phyloP scores from a whole-genome alignment of 345 rosid species.

The Brassica nigra region DNA sequence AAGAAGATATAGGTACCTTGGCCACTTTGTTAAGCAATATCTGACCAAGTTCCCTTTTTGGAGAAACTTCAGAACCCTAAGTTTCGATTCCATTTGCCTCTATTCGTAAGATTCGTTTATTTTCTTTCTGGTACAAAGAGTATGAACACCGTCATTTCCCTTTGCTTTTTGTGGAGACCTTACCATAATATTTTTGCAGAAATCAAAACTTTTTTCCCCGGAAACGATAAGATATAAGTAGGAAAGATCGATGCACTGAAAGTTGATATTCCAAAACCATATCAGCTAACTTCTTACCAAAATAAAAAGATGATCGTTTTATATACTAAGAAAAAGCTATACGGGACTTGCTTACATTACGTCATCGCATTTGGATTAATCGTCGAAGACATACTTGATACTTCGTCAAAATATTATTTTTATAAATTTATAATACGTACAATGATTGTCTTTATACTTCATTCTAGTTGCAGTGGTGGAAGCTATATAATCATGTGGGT shows the following conservation, averaged over 20 bases:
- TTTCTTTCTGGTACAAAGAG: conserved; percentile 6
- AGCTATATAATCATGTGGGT: no score
- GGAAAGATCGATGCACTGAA: background rate
- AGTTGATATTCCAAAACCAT: no score
- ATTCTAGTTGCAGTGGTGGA: no score
- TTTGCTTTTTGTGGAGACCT: background rate
- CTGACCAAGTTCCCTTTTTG: conserved; percentile 32
- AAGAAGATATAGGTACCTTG: conserved; percentile 23
- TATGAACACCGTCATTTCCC: conserved; percentile 6
- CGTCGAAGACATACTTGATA: no score
- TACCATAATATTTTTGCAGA: background rate
- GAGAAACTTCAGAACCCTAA: conserved; percentile 21
- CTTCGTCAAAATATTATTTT: no score
- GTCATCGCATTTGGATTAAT: background rate
- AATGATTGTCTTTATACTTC: no score
- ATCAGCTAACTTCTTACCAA: no score
- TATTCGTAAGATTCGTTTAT: conserved; percentile 23
- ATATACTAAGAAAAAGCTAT: background rate
- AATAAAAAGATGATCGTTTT: no score
- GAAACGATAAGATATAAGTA: background rate
- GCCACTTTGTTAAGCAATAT: conserved; percentile 44
- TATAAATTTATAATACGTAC: no score
- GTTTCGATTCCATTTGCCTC: conserved; percentile 29
- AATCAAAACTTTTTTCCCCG: background rate
- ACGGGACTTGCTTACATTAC: background rate